A percentile compares a stretch with the other conserved stretches of the same genome.
Evolutionary conservation across 306 rosid genomes (phyloP).

Genomic region (Alnus glutinosa): DNA sequence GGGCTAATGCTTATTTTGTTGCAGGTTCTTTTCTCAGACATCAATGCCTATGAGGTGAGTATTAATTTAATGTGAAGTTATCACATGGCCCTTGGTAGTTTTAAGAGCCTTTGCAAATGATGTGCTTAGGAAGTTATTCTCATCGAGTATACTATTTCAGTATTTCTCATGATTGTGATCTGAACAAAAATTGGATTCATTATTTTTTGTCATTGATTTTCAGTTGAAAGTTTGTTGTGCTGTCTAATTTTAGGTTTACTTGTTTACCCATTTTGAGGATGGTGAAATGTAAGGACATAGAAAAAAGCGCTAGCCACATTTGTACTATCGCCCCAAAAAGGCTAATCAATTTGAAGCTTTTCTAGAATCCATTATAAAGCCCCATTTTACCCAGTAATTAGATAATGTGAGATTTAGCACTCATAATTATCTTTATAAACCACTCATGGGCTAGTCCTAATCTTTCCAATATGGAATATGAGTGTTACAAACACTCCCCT

Average conservation of each 20-base stretch:
- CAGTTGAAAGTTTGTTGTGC: neutral
- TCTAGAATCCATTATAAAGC: too few species aligned
- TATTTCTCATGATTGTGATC: neutral
- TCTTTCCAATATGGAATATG: too few species aligned
- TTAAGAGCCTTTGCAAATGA: neutral
- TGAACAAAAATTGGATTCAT: neutral
- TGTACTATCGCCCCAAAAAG: too few species aligned
- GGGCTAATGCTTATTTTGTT: slow-evolving; percentile 17
- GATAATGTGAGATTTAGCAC: too few species aligned
- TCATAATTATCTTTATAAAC: too few species aligned
- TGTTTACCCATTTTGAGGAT: too few species aligned
- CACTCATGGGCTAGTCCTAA: too few species aligned
- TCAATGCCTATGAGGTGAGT: slow-evolving; percentile 86
- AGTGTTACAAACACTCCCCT: too few species aligned
- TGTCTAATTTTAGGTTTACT: neutral
- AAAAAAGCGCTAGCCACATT: too few species aligned
- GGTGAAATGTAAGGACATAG: too few species aligned
- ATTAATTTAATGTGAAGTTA: neutral
- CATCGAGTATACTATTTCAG: neutral
- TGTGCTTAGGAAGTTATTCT: neutral
- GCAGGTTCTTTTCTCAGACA: slow-evolving; percentile 91
- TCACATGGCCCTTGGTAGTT: slow-evolving; percentile 5
- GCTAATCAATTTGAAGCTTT: too few species aligned
- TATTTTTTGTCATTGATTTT: neutral
- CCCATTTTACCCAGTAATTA: too few species aligned